Evolutionary conservation across 306 rosid genomes (phyloP).

Genomic region (Cotoneaster glaucophyllus): DNA sequence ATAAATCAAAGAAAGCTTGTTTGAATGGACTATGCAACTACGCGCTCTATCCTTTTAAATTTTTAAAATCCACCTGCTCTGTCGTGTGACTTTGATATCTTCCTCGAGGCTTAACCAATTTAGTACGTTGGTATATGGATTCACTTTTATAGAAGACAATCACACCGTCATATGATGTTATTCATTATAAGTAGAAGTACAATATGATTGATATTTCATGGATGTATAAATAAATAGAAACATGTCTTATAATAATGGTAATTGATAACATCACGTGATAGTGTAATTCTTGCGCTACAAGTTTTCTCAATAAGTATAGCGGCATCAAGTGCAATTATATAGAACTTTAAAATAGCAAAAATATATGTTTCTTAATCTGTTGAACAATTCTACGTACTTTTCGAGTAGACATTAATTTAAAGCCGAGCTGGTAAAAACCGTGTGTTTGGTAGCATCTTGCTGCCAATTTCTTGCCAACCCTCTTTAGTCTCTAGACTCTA

Average conservation of each 20-base stretch:
- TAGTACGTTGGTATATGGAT: no score
- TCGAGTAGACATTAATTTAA: not conserved
- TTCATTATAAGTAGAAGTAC: no score
- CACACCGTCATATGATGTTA: no score
- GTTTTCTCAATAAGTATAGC: no score
- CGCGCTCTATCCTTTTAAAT: not conserved
- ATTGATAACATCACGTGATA: no score
- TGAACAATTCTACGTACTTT: not conserved
- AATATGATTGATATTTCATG: no score
- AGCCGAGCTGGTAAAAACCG: conserved; percentile 42
- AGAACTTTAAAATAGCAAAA: not conserved
- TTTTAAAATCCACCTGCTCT: not conserved
- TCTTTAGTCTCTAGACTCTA: not conserved
- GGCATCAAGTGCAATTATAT: not conserved
- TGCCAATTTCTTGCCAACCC: conserved; percentile 26
- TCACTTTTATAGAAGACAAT: no score
- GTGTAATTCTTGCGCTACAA: no score
- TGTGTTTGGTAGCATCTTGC: conserved; percentile 53
- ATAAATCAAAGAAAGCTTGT: not conserved
- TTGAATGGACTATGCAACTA: conserved; percentile 1
- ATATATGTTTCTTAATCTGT: not conserved
- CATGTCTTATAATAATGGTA: no score
- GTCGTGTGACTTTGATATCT: not conserved
- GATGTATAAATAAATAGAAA: no score
- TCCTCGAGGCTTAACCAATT: not conserved